These are phyloP conservation scores for Zymoseptoria tritici DNA, from an alignment of 2,329 filamentous ascomycete genomes.

Conservation along the genomic window DNA sequence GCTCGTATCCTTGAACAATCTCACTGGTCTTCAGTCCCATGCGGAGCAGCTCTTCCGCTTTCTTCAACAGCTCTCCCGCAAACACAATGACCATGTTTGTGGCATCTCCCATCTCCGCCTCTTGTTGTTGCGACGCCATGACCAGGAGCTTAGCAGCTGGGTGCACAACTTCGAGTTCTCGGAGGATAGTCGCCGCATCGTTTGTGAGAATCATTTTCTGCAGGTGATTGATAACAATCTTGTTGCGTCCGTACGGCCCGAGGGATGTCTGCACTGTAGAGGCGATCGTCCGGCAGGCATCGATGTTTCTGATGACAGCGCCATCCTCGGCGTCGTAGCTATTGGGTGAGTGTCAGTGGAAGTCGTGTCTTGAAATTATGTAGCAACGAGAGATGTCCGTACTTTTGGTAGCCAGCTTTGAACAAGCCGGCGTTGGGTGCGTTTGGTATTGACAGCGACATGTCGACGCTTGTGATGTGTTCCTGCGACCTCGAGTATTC, in stretches of 20 bases:
- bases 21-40: slow-evolving; percentile 99
- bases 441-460: slow-evolving; percentile 95
- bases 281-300: slow-evolving; percentile 92
- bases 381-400: slow-evolving; percentile 36
- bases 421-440: slow-evolving; percentile 91
- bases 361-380: slow-evolving; percentile 12
- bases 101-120: slow-evolving; percentile 97
- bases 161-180: slow-evolving; percentile 96
- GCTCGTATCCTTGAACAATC: slow-evolving; percentile 92
- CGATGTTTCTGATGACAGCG: slow-evolving; percentile 95
- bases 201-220: slow-evolving; percentile 99
- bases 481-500: neutral
- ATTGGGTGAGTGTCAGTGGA: slow-evolving; percentile 23
- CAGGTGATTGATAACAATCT: slow-evolving; percentile 99
- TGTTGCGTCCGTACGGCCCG: slow-evolving; percentile 96
- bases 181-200: slow-evolving; percentile 92
- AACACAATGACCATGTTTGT: slow-evolving; percentile 96
- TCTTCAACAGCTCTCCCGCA: slow-evolving; percentile 89
- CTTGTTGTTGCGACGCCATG: slow-evolving; percentile 98
- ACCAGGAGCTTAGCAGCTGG: slow-evolving; percentile 95
- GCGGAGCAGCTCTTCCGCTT: slow-evolving; percentile 90
- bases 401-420: slow-evolving; percentile 96
- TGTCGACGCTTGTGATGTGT: slow-evolving; percentile 33
- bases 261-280: slow-evolving; percentile 95
- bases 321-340: slow-evolving; percentile 99